These are phyloP conservation scores for Pseudopithomyces maydicus DNA, from an alignment of 2,329 filamentous ascomycete species.

Conservation along the genomic window DNA sequence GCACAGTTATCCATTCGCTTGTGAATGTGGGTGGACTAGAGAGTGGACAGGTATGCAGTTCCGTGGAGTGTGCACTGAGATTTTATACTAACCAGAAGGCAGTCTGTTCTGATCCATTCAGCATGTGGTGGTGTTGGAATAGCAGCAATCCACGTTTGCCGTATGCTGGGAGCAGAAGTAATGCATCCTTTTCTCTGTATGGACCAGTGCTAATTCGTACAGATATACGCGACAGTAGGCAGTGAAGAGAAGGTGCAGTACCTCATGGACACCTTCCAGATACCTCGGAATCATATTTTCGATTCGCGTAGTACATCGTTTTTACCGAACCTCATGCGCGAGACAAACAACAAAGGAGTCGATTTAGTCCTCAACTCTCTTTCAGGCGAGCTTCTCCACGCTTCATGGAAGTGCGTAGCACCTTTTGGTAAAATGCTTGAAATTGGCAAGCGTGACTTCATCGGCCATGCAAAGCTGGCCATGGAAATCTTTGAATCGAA, in stretches of 20 bases:
- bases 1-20: slow-evolving; percentile 18
- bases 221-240: slow-evolving; percentile 37
- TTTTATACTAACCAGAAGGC: background rate
- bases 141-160: slow-evolving; percentile 30
- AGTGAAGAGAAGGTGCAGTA: slow-evolving; percentile 28
- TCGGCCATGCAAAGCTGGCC: background rate
- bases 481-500: background rate
- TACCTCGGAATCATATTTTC: slow-evolving; percentile 36
- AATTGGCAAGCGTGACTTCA: slow-evolving; percentile 16
- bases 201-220: background rate
- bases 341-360: slow-evolving; percentile 30
- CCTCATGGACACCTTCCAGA: slow-evolving; percentile 25
- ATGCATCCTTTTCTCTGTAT: background rate
- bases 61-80: no score
- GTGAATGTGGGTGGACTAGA: background rate
- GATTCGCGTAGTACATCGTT: slow-evolving; percentile 28
- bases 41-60: background rate
- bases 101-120: background rate
- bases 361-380: slow-evolving; percentile 38
- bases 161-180: slow-evolving; percentile 22
- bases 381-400: slow-evolving; percentile 26
- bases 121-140: slow-evolving; percentile 39
- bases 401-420: slow-evolving; percentile 53
- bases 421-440: slow-evolving; percentile 12
- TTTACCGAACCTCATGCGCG: slow-evolving; percentile 15